A percentile compares a stretch with the other conserved stretches of the same genome.
phyloP scores from a whole-genome alignment of 1,284 basidiomycete genomes.

The Apiotrichum siamense region DNA sequence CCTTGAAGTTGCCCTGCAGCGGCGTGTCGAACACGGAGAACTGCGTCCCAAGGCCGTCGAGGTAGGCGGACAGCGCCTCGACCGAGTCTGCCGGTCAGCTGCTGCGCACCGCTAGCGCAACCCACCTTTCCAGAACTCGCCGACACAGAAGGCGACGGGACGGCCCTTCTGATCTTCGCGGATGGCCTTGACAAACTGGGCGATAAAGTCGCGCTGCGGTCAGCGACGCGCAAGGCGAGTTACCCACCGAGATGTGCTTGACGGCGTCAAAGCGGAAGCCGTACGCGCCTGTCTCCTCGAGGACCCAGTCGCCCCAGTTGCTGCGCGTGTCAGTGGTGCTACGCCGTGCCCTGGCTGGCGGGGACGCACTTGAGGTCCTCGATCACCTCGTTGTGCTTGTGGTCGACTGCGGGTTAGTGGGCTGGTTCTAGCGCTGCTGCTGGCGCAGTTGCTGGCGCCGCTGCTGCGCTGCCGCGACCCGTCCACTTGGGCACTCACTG shows the following conservation, averaged over 20 bases:
- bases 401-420: slow-evolving; percentile 56
- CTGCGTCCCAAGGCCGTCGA: slow-evolving; percentile 49
- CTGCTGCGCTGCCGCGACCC: not conserved
- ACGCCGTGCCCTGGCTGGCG: not conserved
- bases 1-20: slow-evolving; percentile 50
- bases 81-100: slow-evolving; percentile 37
- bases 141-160: slow-evolving; percentile 51
- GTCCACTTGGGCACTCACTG: slow-evolving; percentile 2
- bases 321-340: slow-evolving; percentile 22
- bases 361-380: slow-evolving; percentile 35
- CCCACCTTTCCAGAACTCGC: slow-evolving; percentile 53
- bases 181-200: slow-evolving; percentile 53
- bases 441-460: not conserved
- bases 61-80: slow-evolving; percentile 34
- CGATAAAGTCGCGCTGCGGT: slow-evolving; percentile 48
- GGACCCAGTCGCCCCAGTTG: slow-evolving; percentile 55
- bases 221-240: not conserved
- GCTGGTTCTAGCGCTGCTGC: not conserved
- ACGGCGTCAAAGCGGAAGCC: slow-evolving; percentile 86
- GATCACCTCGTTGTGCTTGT: slow-evolving; percentile 69
- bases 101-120: too few species aligned
- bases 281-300: slow-evolving; percentile 67
- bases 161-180: slow-evolving; percentile 45
- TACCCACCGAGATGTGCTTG: slow-evolving; percentile 52
- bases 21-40: slow-evolving; percentile 57